Evolutionary conservation across 2,329 filamentous ascomycete species (phyloP), one percentile per base, ranked within the genome.

Genomic region (Orbilia quercus): DNA sequence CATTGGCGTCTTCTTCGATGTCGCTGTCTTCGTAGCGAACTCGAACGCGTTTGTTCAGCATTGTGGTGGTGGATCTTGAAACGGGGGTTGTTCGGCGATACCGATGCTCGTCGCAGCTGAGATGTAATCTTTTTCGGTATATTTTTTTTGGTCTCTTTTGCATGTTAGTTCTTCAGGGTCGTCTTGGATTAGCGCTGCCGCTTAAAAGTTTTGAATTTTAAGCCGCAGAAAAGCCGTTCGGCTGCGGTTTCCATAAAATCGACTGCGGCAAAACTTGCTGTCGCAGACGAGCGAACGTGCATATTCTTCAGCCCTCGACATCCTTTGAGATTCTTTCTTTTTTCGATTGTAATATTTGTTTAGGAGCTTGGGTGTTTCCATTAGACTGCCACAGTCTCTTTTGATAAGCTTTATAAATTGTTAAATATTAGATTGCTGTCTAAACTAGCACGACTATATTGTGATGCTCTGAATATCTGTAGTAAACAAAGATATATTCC

Each of bases 1-100:
- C 54, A 47, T 64, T 44, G 22, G n/a, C 14, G 14, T 59, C 58
- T 20, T 54, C 59, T 42, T 72, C 67, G 36, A 47, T 42, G 25
- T 72, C 67, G 53, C 67, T 72, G 7, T 72, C 67, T n/a, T 65
- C 67, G 25, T 72, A 64, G 20, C 59, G 67, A 31, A 72, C 45
- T 20, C 64, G 51, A 28, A 72, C 66, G 7, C 66, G 58, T 50
- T 38, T 64, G 25, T 48, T 60, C 22, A 60, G 45, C 67, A 72
- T 72, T 7, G 25, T 48, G 58, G 34, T 23, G 14, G 12, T 6
- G 45, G 45, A n/a, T 23, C 23, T 48, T 38, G 34, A 47, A 53
- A 38, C 18, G 22, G 22, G n/a, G 55, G 47, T n/a, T 11, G 38
- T 44, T 54, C 25, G 45, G 58, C 18, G 67, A 64, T 42, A 40